Evolutionary conservation across 345 rosid species (phyloP), one percentile per base, ranked within the genome.

Genomic region (Eucalyptus cloeziana): DNA sequence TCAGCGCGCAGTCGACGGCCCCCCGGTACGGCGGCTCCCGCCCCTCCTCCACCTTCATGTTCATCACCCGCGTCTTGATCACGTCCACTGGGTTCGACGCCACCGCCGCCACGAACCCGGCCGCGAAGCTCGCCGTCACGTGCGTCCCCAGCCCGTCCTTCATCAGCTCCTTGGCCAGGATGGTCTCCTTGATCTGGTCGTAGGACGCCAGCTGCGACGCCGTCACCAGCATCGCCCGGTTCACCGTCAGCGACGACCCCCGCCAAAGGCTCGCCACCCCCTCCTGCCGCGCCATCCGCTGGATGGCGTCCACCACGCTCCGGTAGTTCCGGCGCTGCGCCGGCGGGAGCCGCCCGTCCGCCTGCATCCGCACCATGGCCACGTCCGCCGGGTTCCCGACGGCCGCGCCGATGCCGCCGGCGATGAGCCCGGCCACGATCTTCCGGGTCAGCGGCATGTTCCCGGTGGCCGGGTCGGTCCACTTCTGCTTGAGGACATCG

Each of bases 281-380:
- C 87, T 97, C 99, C 87, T 95, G 90, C 54, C 92, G 94, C 10
- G 92, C 88, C 97, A 96, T 97, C 37, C 96, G 94, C 11, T 88
- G 85, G 89, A 97, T 93, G 14, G 97, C 99, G 91, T 97, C 99
- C 25, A 91, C 85, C 12, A 94, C 99, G 93, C 96, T 94, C 69
- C 93, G 93, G 95, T 97, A 97, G 90, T 96, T 97, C 44, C 98
- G 95, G 64, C 99, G 92, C 27, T 97, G 90, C 5, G 89, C 86
- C 15, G 86, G 45, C 1, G 99, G 98, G 47, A 97, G 95, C 30
- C 98, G 95, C 1, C 98, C 99, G 86, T 97, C 99, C 11, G 97
- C 98, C 89, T 97, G 99, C 98, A 97, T 97, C 13, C 99, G 93
- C 50, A 97, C 99, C 98, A 96, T 96, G 2, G 98, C 96, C n/a